Base-by-base conservation (phyloP, 306 rosid genomes). In the Malus fusca region DNA sequence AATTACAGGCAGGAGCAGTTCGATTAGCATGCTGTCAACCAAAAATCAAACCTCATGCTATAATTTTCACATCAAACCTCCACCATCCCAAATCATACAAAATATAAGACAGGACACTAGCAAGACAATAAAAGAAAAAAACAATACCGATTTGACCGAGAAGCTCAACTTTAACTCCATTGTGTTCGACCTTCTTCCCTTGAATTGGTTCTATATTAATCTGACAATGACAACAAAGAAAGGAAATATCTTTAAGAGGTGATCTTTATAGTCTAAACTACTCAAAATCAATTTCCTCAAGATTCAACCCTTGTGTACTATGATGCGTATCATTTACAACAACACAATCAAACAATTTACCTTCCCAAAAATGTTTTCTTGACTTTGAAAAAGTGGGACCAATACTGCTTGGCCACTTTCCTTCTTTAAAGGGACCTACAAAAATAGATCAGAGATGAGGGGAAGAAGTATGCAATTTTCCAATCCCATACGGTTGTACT, bases 361-460 rank as follows among this genome's bases (percentile, higher is more conserved):
- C 97, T 92, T 89, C 77, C 99, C 99, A 74, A 86, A 86, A 87
- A 96, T 96, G 82, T 90, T 96, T 86, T 96, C 99, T 79, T 96
- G 99, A 85, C 99, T 96, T 25, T 92, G 96, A 82, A 96, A 96
- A 74, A 96, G 98, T 33, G 99, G 99, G 53, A 86, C 97, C 77
- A 86, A 75, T 62, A 89, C 93, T 40, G 88, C 84, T 71, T 96
- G 98, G 56, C 99, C 99, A 82, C 79, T 90, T 84, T 96, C 97
- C 76, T 88, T 95, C 87, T 96, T 96, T 18, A 88, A 74, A 0
- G 97, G 92, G 56, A 87, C 93, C 99, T 96, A 72, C 4, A 75
- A 22, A 79, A 33, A 52, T 51, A 78, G 64, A 59, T 11, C 17
- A 64, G 6, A 18, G 11, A n/a, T 68, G n/a, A 58, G 66, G 11